Conservation (phyloP, 306 rosid genomes). For the Cucurbita argyrosperma region DNA sequence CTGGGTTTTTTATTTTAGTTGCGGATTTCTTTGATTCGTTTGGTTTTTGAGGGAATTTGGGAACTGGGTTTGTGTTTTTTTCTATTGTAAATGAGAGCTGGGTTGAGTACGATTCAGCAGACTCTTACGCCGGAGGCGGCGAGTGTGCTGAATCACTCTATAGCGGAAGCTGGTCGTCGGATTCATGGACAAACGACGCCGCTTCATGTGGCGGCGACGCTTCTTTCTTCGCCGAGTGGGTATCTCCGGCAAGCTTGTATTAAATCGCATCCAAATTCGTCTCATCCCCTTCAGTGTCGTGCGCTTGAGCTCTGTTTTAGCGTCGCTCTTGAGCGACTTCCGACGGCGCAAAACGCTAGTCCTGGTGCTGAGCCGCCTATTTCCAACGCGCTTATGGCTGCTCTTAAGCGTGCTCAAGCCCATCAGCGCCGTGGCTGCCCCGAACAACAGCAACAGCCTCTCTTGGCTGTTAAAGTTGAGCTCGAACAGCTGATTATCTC, state of each 20-base stretch:
- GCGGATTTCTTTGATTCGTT: not conserved
- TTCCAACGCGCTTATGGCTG: conserved; percentile 93
- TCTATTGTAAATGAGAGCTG: conserved; percentile 71
- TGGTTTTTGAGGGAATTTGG: not conserved
- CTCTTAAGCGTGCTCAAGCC: conserved; percentile 87
- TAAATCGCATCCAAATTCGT: conserved; percentile 88
- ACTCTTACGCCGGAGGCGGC: conserved; percentile 99
- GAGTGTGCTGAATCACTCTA: conserved; percentile 71
- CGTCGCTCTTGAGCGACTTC: conserved; percentile 78
- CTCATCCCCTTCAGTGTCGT: conserved; percentile 95
- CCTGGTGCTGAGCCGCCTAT: conserved; percentile 71
- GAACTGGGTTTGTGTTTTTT: not conserved
- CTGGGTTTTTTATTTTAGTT: not conserved
- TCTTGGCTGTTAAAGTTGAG: conserved; percentile 83
- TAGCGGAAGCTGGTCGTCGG: conserved; percentile 81
- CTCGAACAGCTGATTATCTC: conserved; percentile 87
- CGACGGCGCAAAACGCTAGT: conserved; percentile 59
- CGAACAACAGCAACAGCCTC: conserved; percentile 94
- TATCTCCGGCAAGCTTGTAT: conserved; percentile 86
- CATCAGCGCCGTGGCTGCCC: conserved; percentile 97
- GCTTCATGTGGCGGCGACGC: conserved; percentile 85
- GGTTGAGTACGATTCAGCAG: conserved; percentile 85
- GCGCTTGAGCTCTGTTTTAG: conserved; percentile 93
- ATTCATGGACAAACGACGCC: conserved; percentile 97
- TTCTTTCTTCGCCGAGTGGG: conserved; percentile 61